Evolutionary conservation across 2,329 filamentous ascomycete genomes (phyloP).

Genomic region (Ceratocystis alfenasii): DNA sequence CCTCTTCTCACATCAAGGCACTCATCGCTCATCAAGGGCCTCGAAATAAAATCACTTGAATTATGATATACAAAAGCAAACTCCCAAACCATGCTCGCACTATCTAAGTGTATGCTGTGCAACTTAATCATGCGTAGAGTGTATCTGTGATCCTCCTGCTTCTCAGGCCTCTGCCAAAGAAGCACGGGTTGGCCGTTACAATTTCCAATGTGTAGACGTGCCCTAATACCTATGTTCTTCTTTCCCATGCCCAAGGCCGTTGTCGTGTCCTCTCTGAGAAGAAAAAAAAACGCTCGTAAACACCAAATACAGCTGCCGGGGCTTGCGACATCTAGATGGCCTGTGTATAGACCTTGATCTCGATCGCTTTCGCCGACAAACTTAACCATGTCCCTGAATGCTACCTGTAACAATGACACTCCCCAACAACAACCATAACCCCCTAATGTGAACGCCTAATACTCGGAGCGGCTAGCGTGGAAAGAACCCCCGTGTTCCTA

Average conservation of each 20-base stretch:
- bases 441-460: slow-evolving; percentile 16
- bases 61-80: slow-evolving; percentile 1
- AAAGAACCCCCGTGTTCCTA: slow-evolving; percentile 20
- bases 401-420: slow-evolving; percentile 17
- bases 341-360: background rate
- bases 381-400: slow-evolving; percentile 14
- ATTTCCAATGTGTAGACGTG: background rate
- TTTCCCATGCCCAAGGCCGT: background rate
- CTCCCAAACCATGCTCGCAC: background rate
- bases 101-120: background rate
- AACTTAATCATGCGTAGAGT: slow-evolving; percentile 5
- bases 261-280: background rate
- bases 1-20: too few relatives aligned
- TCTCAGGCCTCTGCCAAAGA: background rate
- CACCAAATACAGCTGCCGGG: too few relatives aligned
- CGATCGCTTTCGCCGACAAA: background rate
- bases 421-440: slow-evolving; percentile 10
- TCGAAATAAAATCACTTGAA: background rate
- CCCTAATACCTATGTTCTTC: background rate
- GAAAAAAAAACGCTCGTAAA: background rate
- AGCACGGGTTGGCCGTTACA: background rate
- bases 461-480: slow-evolving; percentile 17
- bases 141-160: slow-evolving; percentile 6
- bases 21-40: background rate
- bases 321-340: background rate